phyloP scores from a whole-genome alignment of 495 filamentous ascomycete genomes.

The Penicillium atrosanguineum region DNA sequence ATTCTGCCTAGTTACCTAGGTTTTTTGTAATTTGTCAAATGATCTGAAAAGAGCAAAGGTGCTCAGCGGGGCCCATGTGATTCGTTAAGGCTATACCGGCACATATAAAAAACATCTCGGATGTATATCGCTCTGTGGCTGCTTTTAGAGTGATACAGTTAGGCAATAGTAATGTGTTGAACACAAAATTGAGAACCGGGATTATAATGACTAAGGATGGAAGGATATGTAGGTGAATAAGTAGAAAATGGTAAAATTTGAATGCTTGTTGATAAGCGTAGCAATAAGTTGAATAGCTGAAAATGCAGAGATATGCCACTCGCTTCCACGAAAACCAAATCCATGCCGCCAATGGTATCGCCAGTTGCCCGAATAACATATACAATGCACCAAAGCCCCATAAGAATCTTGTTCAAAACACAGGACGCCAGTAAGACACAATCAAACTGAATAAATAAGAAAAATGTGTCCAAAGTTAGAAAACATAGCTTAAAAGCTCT shows the following conservation, averaged over 20 bases:
- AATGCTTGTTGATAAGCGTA: not conserved
- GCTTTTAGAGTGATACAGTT: no score
- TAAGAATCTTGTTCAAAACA: slow-evolving; percentile 8
- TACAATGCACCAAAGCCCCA: slow-evolving; percentile 13
- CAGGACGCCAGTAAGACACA: slow-evolving; percentile 5
- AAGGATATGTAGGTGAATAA: no score
- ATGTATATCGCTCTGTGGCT: no score
- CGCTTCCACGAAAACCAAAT: slow-evolving; percentile 12
- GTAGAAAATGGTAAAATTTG: not conserved
- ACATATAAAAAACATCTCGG: no score
- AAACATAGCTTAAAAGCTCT: slow-evolving; percentile 45
- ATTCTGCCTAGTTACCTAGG: no score
- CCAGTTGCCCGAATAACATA: slow-evolving; percentile 6
- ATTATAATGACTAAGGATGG: no score
- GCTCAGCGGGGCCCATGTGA: no score
- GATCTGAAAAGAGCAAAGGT: no score
- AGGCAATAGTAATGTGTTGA: no score
- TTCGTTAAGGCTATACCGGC: no score
- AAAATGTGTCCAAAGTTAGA: slow-evolving; percentile 23
- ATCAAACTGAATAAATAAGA: not conserved
- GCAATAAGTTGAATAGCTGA: not conserved
- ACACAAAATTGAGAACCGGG: no score
- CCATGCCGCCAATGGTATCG: slow-evolving; percentile 19
- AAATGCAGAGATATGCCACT: slow-evolving; percentile 4
- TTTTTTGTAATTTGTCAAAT: no score